Conservation (phyloP, 805 yeast species). For the Wickerhamomyces bisporus region DNA sequence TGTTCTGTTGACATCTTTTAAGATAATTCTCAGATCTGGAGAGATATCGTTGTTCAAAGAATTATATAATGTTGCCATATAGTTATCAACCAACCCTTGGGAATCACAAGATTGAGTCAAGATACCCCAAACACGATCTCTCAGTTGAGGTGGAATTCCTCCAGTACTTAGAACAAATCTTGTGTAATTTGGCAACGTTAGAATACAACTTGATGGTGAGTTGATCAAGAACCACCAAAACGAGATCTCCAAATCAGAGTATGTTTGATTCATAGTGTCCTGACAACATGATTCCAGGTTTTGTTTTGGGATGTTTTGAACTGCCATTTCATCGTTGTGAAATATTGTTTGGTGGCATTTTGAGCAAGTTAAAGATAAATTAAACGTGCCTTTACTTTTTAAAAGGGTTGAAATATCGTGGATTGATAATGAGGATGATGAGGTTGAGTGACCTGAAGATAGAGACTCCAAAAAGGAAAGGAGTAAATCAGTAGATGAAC, state of each 20-base stretch:
- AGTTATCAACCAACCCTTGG: slow-evolving; percentile 15
- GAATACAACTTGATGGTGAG: slow-evolving; percentile 38
- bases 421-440: slow-evolving; percentile 25
- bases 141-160: slow-evolving; percentile 40
- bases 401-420: slow-evolving; percentile 20
- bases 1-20: slow-evolving; percentile 55
- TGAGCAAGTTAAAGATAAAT: slow-evolving; percentile 21
- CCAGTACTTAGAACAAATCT: slow-evolving; percentile 35
- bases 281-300: slow-evolving; percentile 20
- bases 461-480: slow-evolving; percentile 10
- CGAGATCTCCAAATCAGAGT: slow-evolving; percentile 29
- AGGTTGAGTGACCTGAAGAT: slow-evolving; percentile 1
- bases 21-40: slow-evolving; percentile 40
- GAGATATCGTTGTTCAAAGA: slow-evolving; percentile 36
- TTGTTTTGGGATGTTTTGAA: slow-evolving; percentile 5
- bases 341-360: slow-evolving; percentile 23
- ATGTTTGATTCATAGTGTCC: slow-evolving; percentile 7
- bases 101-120: slow-evolving; percentile 20
- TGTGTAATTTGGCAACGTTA: slow-evolving; percentile 43
- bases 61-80: slow-evolving; percentile 29
- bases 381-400: slow-evolving; percentile 19
- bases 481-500: slow-evolving; percentile 8
- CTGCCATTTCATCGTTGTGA: slow-evolving; percentile 20
- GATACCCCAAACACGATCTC: slow-evolving; percentile 40
- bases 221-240: slow-evolving; percentile 42